Evolutionary conservation across 2,329 filamentous ascomycete species (phyloP).

Genomic region (Fusarium longipes): DNA sequence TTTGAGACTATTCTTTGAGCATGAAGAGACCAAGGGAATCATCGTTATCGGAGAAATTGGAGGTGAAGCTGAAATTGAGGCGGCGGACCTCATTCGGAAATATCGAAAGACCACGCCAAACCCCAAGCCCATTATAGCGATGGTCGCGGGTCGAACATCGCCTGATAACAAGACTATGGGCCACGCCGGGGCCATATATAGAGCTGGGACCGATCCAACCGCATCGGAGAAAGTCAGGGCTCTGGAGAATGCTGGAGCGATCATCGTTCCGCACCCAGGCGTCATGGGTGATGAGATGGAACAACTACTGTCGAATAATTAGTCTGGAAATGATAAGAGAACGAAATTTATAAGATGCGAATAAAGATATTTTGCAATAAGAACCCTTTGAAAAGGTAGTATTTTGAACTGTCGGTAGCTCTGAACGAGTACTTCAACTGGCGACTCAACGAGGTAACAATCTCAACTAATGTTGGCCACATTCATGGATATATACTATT

Average conservation of each 20-base stretch:
- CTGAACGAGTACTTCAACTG: no score
- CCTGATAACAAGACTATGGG: slow-evolving; percentile 74
- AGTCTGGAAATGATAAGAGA: neutral
- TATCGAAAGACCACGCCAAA: slow-evolving; percentile 65
- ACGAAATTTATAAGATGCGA: no score
- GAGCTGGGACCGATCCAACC: slow-evolving; percentile 45
- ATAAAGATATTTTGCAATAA: no score
- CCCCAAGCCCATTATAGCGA: slow-evolving; percentile 72
- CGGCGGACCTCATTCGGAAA: slow-evolving; percentile 76
- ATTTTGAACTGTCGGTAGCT: no score
- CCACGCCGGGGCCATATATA: slow-evolving; percentile 73
- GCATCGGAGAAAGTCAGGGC: slow-evolving; percentile 51
- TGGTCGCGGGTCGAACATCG: slow-evolving; percentile 73
- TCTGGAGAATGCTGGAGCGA: slow-evolving; percentile 51
- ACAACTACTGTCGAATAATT: slow-evolving; percentile 39
- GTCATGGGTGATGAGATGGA: slow-evolving; percentile 53
- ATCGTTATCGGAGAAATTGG: slow-evolving; percentile 79
- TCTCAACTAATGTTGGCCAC: no score
- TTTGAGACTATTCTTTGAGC: slow-evolving; percentile 72
- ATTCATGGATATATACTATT: no score
- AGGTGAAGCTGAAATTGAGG: slow-evolving; percentile 75
- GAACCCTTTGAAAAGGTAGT: no score
- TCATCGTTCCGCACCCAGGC: slow-evolving; percentile 54
- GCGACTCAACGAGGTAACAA: no score
- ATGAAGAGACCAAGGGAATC: slow-evolving; percentile 76